These are phyloP conservation scores for Curvularia spicifera DNA, from an alignment of 2,329 filamentous ascomycete genomes.

Conservation along the genomic window DNA sequence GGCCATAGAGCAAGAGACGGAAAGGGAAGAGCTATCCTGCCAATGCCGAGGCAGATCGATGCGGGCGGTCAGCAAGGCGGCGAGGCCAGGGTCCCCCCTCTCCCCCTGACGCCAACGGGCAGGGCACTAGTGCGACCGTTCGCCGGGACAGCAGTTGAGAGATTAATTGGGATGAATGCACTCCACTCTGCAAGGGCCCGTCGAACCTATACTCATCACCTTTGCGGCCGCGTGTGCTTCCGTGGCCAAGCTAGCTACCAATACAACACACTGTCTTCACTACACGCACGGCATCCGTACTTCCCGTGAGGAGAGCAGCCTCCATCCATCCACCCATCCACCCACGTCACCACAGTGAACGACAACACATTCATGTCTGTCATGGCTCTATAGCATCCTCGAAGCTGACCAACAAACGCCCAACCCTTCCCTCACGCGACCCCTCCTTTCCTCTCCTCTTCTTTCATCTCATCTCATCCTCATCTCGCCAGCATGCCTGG, in stretches of 20 bases:
- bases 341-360: conserved; percentile 14
- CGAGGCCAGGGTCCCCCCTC: background rate
- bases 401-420: conserved; percentile 15
- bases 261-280: background rate
- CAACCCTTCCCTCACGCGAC: conserved; percentile 17
- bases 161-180: conserved; percentile 17
- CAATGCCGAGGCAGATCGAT: conserved; percentile 9
- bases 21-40: conserved; percentile 1
- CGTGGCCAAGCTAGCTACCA: background rate
- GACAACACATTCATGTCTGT: conserved; percentile 12
- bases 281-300: background rate
- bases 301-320: background rate
- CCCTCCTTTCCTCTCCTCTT: background rate
- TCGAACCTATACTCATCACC: conserved; percentile 15
- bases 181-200: conserved; percentile 17
- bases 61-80: conserved; percentile 30
- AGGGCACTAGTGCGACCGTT: conserved; percentile 19
- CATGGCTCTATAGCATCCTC: conserved; percentile 25
- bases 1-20: background rate
- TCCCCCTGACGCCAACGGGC: conserved; percentile 20
- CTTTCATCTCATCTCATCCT: background rate
- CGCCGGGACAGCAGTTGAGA: conserved; percentile 20
- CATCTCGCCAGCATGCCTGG: conserved; percentile 32
- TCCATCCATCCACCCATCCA: conserved; percentile 3
- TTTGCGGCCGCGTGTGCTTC: conserved; percentile 15